These are phyloP conservation scores for Taphrina populina DNA, from an alignment of 1,139 yeast species.

Conservation along the genomic window DNA sequence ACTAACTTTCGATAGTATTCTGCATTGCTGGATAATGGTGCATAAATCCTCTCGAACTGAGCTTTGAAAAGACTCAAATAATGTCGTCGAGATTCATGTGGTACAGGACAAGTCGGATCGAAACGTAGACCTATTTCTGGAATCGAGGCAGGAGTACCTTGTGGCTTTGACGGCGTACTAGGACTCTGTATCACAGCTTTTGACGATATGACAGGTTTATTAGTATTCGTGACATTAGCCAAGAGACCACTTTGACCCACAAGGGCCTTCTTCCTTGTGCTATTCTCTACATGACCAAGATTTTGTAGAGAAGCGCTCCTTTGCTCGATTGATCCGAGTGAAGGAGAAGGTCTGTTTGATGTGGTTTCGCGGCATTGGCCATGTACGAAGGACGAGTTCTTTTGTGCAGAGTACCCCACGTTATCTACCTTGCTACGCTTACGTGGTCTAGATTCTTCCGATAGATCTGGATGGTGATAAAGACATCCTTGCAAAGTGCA, in stretches of 20 bases:
- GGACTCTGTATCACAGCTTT: too few species aligned
- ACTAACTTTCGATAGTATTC: not conserved
- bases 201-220: not conserved
- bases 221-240: not conserved
- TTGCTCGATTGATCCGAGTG: too few species aligned
- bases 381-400: too few species aligned
- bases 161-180: too few species aligned
- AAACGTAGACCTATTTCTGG: conserved; percentile 7
- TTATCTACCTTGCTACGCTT: conserved; percentile 8
- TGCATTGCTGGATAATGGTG: not conserved
- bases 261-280: not conserved
- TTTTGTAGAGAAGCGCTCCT: not conserved
- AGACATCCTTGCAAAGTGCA: conserved; percentile 7
- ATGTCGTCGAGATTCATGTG: conserved; percentile 23
- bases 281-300: not conserved
- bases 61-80: conserved; percentile 8
- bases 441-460: not conserved
- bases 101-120: conserved; percentile 12
- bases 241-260: not conserved
- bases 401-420: too few species aligned
- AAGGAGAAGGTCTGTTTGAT: too few species aligned
- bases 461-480: not conserved
- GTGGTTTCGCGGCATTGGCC: too few species aligned
- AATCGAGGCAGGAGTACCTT: too few species aligned
- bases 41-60: conserved; percentile 24